Evolutionary conservation across 768 basidiomycete genomes (phyloP), one percentile per base, ranked within the genome.

Genomic region (Kwoniella pini): DNA sequence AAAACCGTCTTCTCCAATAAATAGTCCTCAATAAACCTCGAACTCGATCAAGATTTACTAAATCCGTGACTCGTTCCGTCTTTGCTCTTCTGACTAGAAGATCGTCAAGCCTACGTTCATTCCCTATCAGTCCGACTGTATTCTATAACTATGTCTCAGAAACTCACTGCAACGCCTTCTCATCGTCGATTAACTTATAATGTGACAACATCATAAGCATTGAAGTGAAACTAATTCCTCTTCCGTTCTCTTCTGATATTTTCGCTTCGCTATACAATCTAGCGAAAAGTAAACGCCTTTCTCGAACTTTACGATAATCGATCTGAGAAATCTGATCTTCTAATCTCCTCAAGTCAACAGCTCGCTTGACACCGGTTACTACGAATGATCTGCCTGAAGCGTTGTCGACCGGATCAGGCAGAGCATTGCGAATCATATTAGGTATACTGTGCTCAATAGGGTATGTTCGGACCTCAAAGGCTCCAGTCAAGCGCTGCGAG

Each of bases 191-290:
- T 52, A 98, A 80, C 77, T 90, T 93, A 80, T 97, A 87, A 74
- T 96, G 95, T 0, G 90, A 88, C 39, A 98, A 80, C 44, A 97
- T 80, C 31, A 89, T 74, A 2, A 98, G 83, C 90, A 95, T 95
- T 44, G 86, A 84, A 0, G 87, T 90, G 81, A 97, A 97, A 22
- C 90, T 89, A 61, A 98, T 91, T 9, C 93, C 93, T 52, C 85
- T 83, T 1, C 86, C 85, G 30, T 82, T 83, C 62, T 88, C 84
- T 63, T 87, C 85, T 2, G 86, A 83, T 30, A 93, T 84, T 65
- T 80, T 81, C 1, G 94, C 93, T 81, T 97, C 95, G 71, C 95
- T 88, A 69, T 88, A 92, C 1, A 97, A 79, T 21, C 88, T 83
- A 67, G 84, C 85, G 72, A 89, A 94, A 21, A 87, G 79, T 2